A percentile compares a stretch with the other conserved stretches of the same genome.
These are phyloP conservation scores for Rhodotorula toruloides DNA, from an alignment of 768 basidiomycete genomes.

Conservation along the genomic window DNA sequence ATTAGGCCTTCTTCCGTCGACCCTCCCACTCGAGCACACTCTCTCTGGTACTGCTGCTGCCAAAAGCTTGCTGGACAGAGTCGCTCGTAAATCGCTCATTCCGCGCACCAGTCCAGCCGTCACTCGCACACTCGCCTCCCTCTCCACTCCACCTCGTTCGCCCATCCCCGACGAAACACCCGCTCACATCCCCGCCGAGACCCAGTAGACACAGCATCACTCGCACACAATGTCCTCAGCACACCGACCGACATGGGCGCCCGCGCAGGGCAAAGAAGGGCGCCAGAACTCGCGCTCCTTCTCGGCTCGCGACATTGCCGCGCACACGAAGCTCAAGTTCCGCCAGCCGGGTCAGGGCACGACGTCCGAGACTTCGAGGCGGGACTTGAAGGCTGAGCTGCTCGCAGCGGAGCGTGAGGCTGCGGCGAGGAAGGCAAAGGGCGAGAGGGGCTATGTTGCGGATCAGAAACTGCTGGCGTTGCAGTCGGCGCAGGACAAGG, in stretches of 20 bases:
- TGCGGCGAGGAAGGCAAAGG: conserved; percentile 83
- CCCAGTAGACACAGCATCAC: neutral
- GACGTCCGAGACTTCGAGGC: conserved; percentile 64
- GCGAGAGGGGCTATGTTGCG: conserved; percentile 59
- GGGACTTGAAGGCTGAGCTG: conserved; percentile 77
- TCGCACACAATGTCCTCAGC: neutral
- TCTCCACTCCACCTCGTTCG: too few species aligned
- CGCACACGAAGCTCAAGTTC: conserved; percentile 97
- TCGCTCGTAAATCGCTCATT: too few species aligned
- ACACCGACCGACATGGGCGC: conserved; percentile 95
- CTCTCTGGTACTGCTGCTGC: too few species aligned
- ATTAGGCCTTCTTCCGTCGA: too few species aligned
- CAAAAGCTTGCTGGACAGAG: too few species aligned
- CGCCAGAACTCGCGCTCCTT: conserved; percentile 87
- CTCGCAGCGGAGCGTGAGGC: conserved; percentile 81
- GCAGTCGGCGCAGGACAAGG: conserved; percentile 46
- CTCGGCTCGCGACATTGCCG: conserved; percentile 87
- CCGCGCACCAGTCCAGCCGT: too few species aligned
- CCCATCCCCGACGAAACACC: too few species aligned
- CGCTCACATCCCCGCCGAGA: too few species aligned
- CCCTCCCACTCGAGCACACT: too few species aligned
- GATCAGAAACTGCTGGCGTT: conserved; percentile 40
- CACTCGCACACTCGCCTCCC: too few species aligned
- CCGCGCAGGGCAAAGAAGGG: conserved; percentile 86
- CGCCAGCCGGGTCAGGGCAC: conserved; percentile 93